A percentile compares a stretch with the other conserved stretches of the same genome.
Evolutionary conservation across 768 basidiomycete genomes (phyloP).

Genomic region (Termitomyces sp.): DNA sequence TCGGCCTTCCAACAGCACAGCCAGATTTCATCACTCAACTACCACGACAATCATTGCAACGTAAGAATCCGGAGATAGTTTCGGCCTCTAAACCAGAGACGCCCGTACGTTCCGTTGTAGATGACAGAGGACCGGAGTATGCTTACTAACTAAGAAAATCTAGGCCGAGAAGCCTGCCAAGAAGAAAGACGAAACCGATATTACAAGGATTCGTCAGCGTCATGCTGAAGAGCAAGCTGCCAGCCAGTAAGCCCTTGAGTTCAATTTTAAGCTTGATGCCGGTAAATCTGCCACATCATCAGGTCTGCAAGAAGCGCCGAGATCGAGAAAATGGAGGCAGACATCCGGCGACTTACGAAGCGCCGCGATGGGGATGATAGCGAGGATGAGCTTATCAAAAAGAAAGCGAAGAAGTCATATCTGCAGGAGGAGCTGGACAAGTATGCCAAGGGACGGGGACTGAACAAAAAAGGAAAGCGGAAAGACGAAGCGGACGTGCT

Average conservation of each 20-base stretch:
- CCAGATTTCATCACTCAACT: slow-evolving; percentile 36
- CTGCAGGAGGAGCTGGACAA: slow-evolving; percentile 79
- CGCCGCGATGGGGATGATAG: slow-evolving; percentile 50
- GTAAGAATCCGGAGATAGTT: background rate
- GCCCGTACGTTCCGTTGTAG: background rate
- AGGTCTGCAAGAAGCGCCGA: slow-evolving; percentile 67
- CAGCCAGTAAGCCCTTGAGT: slow-evolving; percentile 39
- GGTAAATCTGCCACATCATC: background rate
- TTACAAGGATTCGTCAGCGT: slow-evolving; percentile 68
- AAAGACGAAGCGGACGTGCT: slow-evolving; percentile 73
- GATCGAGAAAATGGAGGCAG: slow-evolving; percentile 84
- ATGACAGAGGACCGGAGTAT: background rate
- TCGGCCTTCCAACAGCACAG: slow-evolving; percentile 21
- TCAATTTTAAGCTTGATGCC: background rate
- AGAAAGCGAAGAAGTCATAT: slow-evolving; percentile 61
- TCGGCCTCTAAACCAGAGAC: background rate
- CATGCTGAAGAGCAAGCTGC: slow-evolving; percentile 68
- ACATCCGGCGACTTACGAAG: slow-evolving; percentile 73
- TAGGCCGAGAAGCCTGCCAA: slow-evolving; percentile 19
- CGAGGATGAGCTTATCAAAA: slow-evolving; percentile 58
- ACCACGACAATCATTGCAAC: slow-evolving; percentile 7
- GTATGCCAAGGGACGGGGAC: slow-evolving; percentile 62
- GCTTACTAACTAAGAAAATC: background rate
- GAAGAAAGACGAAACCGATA: slow-evolving; percentile 43
- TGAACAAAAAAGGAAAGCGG: slow-evolving; percentile 46